Percentiles rank a stretch among this genome's conserved stretches.
phyloP scores from a whole-genome alignment of 2,329 filamentous ascomycete genomes.

The Elsinoe necatrix region DNA sequence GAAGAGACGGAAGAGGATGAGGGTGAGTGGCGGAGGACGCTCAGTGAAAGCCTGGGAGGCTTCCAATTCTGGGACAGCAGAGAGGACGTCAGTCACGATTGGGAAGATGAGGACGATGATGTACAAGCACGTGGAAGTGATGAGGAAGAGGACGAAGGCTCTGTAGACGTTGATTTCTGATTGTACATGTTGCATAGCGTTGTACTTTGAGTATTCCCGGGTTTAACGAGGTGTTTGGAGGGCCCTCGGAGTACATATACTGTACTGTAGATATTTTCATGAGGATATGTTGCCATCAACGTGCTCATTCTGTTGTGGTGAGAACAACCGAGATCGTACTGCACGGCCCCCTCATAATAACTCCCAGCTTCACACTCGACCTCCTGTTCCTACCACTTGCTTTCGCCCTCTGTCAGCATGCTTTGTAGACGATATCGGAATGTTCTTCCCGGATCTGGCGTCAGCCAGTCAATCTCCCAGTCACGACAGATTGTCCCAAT shows the following conservation, averaged over 20 bases:
- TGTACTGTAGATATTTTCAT: background rate
- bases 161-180: background rate
- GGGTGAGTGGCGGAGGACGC: background rate
- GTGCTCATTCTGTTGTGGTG: background rate
- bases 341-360: too few relatives aligned
- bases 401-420: too few relatives aligned
- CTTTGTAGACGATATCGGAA: too few relatives aligned
- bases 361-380: too few relatives aligned
- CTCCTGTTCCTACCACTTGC: too few relatives aligned
- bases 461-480: too few relatives aligned
- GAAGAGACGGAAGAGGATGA: background rate
- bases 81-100: background rate
- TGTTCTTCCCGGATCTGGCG: too few relatives aligned
- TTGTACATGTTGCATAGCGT: background rate
- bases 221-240: conserved; percentile 9
- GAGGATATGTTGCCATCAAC: background rate
- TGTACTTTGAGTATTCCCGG: background rate
- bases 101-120: background rate
- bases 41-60: background rate
- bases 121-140: background rate
- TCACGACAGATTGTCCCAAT: too few relatives aligned
- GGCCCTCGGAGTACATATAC: background rate
- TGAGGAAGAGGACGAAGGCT: background rate
- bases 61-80: background rate
- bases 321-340: background rate